Evolutionary conservation across 441 rosid species (phyloP).

Genomic region (Syzygium syzygioides): DNA sequence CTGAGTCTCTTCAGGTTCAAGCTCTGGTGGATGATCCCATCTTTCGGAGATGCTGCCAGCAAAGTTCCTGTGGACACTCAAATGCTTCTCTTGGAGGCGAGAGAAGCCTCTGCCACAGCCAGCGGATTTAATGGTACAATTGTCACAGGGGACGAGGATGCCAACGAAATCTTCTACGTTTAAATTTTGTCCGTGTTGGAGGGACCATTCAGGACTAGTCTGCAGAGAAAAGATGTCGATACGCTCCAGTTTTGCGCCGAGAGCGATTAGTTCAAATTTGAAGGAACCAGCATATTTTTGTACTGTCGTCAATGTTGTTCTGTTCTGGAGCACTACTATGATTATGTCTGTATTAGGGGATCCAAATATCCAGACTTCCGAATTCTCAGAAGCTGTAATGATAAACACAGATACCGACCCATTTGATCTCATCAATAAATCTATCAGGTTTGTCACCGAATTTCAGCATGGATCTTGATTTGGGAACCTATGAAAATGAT

Average conservation of each 20-base stretch:
- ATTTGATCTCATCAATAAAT: slow-evolving; percentile 50
- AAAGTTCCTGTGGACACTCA: slow-evolving; percentile 69
- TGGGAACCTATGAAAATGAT: background rate
- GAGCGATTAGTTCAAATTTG: slow-evolving; percentile 29
- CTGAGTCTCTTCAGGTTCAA: slow-evolving; percentile 56
- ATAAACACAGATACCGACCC: slow-evolving; percentile 59
- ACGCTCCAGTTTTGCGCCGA: slow-evolving; percentile 64
- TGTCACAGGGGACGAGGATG: slow-evolving; percentile 4
- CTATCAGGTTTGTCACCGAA: slow-evolving; percentile 40
- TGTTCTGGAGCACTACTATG: background rate
- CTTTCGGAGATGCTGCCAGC: slow-evolving; percentile 44
- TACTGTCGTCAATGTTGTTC: background rate
- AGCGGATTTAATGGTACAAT: background rate
- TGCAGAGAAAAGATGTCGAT: slow-evolving; percentile 49
- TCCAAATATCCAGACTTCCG: slow-evolving; percentile 29
- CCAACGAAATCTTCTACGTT: slow-evolving; percentile 25
- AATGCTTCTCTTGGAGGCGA: slow-evolving; percentile 51
- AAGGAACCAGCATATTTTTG: background rate
- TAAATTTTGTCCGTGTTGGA: slow-evolving; percentile 60
- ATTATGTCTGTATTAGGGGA: slow-evolving; percentile 33
- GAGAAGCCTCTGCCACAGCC: slow-evolving; percentile 28
- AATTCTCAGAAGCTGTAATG: slow-evolving; percentile 41
- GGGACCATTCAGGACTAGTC: slow-evolving; percentile 50
- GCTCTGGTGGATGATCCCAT: slow-evolving; percentile 81
- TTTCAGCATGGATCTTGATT: background rate